Base-by-base conservation (phyloP, 176 grass and related monocot species). In the Elaeis guineensis region DNA sequence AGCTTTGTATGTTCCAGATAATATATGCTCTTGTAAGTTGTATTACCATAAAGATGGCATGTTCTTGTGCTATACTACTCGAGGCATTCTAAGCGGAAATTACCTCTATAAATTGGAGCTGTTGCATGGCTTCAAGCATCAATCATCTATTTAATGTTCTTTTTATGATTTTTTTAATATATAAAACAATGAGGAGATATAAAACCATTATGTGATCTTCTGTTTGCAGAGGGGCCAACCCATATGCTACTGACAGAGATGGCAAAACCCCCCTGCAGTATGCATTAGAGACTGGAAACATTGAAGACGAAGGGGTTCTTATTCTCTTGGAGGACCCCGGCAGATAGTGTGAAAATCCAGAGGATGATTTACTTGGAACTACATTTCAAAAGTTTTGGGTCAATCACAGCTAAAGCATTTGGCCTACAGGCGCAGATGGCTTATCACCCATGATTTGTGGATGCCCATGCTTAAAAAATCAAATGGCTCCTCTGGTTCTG, bases 271-370 rank as follows among this genome's bases (percentile, higher is more conserved):
- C 94, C 3, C 60, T 98, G 3, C 85, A 98, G 70, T 81, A 89
- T 66, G 94, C 94, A 2, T 78, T 93, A 16, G 94, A 89, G 58
- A 51, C 66, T 4, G 94, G 94, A 21, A 78, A 82, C 5, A 89
- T 86, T 52, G 88, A 89, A 0, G 82, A 93, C 6, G 94, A 93
- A 54, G 88, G 89, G 71, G 83, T 96, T 78, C 78, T 93, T 74
- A 73, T 81, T 78, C 86, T 98, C 68, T 73, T 93, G 68, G 88
- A 89, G 64, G 85, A 84, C 75, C 60, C 84, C 71, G 63, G 67
- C 86, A 93, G 94, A 81, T 89, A 77, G 51, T 48, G 51, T 25
- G 18, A 29, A 39, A 59, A 54, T 72, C 51, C 39, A 59, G 25
- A 55, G 26, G 50, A 12, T 12, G 8, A 44, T 44, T 44, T 44